Conservation (phyloP, 140 eudicot species). For the Senecio squalidus region DNA sequence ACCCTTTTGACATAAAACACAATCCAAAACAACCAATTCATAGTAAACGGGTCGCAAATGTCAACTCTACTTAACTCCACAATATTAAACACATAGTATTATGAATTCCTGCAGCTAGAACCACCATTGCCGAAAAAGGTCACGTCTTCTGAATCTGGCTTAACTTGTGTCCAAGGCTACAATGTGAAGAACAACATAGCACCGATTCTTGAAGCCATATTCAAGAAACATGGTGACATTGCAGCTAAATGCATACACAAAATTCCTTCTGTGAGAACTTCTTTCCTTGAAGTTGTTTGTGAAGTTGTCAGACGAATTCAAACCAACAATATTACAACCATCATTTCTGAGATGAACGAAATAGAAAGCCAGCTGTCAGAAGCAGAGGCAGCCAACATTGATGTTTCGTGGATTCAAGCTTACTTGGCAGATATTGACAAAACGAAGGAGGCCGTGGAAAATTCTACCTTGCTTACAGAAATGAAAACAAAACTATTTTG, state of each 20-base stretch:
- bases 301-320: background rate
- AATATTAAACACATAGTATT: too few species aligned
- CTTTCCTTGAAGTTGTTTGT: slow-evolving; percentile 10
- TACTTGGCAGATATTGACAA: background rate
- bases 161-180: slow-evolving; percentile 23
- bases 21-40: too few species aligned
- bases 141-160: background rate
- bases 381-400: background rate
- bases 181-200: slow-evolving; percentile 28
- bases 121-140: background rate
- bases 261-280: slow-evolving; percentile 13
- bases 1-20: too few species aligned
- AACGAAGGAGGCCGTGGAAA: background rate
- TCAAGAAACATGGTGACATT: slow-evolving; percentile 29
- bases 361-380: background rate
- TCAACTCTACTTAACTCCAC: too few species aligned
- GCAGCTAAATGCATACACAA: slow-evolving; percentile 17
- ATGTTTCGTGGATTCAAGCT: background rate
- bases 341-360: background rate
- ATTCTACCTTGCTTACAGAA: background rate
- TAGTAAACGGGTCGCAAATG: too few species aligned
- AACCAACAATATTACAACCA: background rate
- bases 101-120: background rate
- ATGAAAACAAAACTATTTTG: background rate
- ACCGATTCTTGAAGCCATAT: slow-evolving; percentile 21